phyloP scores from a whole-genome alignment of 169 alveolate genomes.

The Eimeria brunetti region DNA sequence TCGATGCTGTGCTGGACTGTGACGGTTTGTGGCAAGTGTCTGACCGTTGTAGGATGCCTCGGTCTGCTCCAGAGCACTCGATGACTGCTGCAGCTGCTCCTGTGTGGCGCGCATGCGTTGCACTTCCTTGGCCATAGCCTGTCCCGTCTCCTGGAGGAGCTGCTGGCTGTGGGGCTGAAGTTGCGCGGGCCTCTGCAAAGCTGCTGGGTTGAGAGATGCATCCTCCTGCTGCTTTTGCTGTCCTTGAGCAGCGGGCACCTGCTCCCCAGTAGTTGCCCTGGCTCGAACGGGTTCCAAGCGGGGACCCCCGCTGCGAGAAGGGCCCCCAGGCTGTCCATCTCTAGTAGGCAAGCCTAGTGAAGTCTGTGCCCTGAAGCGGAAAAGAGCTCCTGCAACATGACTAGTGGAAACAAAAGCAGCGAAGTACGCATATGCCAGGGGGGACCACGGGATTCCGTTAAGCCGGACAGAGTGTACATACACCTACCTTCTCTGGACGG shows the following conservation, averaged over 20 bases:
- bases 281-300: constrained; percentile 60
- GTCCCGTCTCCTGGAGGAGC: constrained; percentile 74
- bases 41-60: constrained; percentile 78
- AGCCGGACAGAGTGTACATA: background rate
- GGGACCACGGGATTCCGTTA: background rate
- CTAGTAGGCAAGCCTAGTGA: background rate
- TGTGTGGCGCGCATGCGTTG: constrained; percentile 79
- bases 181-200: constrained; percentile 11
- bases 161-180: constrained; percentile 54
- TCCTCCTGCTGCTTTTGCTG: background rate
- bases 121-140: constrained; percentile 70
- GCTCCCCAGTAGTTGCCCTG: constrained; percentile 68
- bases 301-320: constrained; percentile 53
- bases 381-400: background rate
- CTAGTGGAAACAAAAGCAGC: background rate
- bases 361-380: constrained; percentile 32
- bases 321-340: constrained; percentile 43
- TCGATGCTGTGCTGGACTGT: background rate
- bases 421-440: background rate
- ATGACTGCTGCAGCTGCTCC: constrained; percentile 77
- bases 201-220: constrained; percentile 16
- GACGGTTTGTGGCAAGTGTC: constrained; percentile 32
- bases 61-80: constrained; percentile 73
- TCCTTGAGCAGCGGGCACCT: background rate
- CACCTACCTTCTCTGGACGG: constrained; percentile 63